Conservation (phyloP, 805 yeast species). For the Candida pseudoglaebosa region DNA sequence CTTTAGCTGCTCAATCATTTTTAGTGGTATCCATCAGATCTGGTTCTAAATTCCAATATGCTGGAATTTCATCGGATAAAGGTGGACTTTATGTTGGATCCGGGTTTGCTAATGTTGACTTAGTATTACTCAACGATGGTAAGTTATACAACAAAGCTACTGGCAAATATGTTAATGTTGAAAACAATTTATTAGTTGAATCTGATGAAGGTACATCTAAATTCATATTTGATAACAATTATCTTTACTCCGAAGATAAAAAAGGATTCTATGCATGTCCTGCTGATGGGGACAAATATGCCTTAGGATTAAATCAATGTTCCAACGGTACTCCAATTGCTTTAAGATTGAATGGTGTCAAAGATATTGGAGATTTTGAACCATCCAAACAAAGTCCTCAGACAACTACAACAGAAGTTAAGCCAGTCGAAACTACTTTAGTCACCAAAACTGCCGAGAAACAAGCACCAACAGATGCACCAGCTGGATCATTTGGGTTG, state of each 20-base stretch:
- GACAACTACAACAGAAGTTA: neutral
- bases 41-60: conserved; percentile 23
- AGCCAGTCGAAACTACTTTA: neutral
- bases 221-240: conserved; percentile 10
- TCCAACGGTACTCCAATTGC: conserved; percentile 26
- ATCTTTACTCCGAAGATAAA: conserved; percentile 4
- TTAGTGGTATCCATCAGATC: conserved; percentile 20
- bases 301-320: conserved; percentile 23
- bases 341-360: conserved; percentile 16
- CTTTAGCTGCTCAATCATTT: conserved; percentile 20
- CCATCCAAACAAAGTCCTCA: neutral
- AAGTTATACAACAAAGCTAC: conserved; percentile 18
- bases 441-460: conserved; percentile 5
- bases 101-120: conserved; percentile 9
- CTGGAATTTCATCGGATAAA: conserved; percentile 6
- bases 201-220: conserved; percentile 6
- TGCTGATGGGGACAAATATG: conserved; percentile 16
- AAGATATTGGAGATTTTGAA: neutral
- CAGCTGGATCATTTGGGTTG: conserved; percentile 9
- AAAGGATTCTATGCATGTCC: conserved; percentile 7
- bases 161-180: conserved; percentile 13
- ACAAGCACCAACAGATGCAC: conserved; percentile 7
- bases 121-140: conserved; percentile 21
- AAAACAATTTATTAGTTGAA: conserved; percentile 3
- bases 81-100: conserved; percentile 10